Evolutionary conservation across 495 filamentous ascomycete species (phyloP), one percentile per base, ranked within the genome.

Genomic region (Trichoderma reesei): DNA sequence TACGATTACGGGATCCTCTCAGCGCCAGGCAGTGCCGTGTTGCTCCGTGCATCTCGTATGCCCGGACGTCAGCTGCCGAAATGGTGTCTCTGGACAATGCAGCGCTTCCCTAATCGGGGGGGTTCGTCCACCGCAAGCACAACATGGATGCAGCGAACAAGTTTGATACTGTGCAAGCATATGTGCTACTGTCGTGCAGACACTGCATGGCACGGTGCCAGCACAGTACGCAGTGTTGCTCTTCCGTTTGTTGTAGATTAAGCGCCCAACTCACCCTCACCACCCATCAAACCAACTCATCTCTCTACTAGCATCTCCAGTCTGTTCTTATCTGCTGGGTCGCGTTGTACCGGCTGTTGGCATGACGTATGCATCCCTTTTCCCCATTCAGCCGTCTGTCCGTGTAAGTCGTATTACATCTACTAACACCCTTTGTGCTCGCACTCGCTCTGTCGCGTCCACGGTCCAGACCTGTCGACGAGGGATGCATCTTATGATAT

Each of bases 11-110:
- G 51, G 51, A 34, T 33, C 16, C 26, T n/a, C 34, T 10, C 16
- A 56, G 51, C 7, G 10, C 44, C 44, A 44, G n/a, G 51, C 7
- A 9, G 31, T 56, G 51, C 26, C 26, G 51, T 56, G 51, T 56
- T 56, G 51, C 51, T 31, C 51, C 51, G 51, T 56, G 51, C 51
- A 56, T 56, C 51, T 56, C 51, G 51, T 56, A 56, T 56, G 51
- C 10, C 31, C 51, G 31, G 51, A 34, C 51, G 51, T 56, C 51
- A 56, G 51, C 51, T 56, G 51, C 51, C 51, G 51, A 56, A 56
- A 33, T 31, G 51, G 51, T 56, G 26, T 26, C 14, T 56, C 51
- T 31, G 31, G 20, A n/a, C 20, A n/a, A n/a, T 31, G 31, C 51
- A 34, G 9, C 31, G 34, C 20, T n/a, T 56, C 51, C 51, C 51